Evolutionary conservation across 1,284 basidiomycete species (phyloP).

Genomic region (Tylopilus sp.): DNA sequence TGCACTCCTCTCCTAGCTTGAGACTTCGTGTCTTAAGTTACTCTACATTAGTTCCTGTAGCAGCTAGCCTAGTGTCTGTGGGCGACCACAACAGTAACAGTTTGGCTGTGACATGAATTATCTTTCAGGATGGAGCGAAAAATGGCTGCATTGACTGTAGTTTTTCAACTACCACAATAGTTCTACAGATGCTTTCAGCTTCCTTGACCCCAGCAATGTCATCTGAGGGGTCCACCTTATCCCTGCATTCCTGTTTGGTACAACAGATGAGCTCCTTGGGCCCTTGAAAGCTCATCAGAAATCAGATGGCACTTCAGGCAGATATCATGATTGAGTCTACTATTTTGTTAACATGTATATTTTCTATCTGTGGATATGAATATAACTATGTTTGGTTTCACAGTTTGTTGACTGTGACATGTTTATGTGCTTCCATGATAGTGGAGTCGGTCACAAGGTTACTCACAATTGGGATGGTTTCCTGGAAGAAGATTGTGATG

Average conservation of each 20-base stretch:
- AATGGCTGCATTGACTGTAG: conserved; percentile 6
- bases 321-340: background rate
- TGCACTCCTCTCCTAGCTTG: no score
- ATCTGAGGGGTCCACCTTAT: conserved; percentile 4
- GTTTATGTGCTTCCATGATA: no score
- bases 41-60: no score
- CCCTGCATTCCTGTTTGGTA: background rate
- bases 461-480: no score
- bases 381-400: no score
- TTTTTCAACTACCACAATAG: conserved; percentile 3
- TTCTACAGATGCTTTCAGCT: conserved; percentile 4
- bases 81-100: no score
- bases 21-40: no score
- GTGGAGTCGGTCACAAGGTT: no score
- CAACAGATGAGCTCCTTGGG: background rate
- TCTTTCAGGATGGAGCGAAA: conserved; percentile 13
- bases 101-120: conserved; percentile 1
- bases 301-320: background rate
- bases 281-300: background rate
- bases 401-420: no score
- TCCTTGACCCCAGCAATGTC: conserved; percentile 1
- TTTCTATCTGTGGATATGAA: no score
- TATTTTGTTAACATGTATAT: conserved; percentile 6
- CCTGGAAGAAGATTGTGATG: no score
- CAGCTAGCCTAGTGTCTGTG: no score